These are phyloP conservation scores for Penicillium diatomitis DNA, from an alignment of 495 filamentous ascomycete species.

Conservation along the genomic window DNA sequence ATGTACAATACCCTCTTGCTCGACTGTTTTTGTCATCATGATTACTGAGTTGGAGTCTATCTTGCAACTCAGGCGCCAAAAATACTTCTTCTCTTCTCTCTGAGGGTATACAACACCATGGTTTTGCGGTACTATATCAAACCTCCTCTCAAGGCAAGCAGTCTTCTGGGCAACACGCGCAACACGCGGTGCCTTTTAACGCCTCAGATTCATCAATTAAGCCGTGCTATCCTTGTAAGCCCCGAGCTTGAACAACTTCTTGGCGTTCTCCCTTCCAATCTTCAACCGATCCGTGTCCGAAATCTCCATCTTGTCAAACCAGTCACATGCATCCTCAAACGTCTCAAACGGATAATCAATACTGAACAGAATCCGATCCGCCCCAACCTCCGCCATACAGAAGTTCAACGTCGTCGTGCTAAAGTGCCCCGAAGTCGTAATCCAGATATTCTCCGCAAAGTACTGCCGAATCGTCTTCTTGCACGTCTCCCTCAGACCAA, in stretches of 20 bases:
- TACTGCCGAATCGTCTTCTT: constrained; percentile 47
- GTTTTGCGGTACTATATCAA: background rate
- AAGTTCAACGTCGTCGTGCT: constrained; percentile 45
- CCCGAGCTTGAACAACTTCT: constrained; percentile 42
- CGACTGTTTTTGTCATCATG: too few species aligned
- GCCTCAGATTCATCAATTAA: constrained; percentile 1
- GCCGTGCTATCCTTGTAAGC: constrained; percentile 32
- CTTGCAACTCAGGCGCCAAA: too few species aligned
- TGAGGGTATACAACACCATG: background rate
- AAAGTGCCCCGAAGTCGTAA: constrained; percentile 56
- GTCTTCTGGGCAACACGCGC: too few species aligned
- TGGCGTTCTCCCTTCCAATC: constrained; percentile 46
- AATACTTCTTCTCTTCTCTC: background rate
- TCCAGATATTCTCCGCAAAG: constrained; percentile 53
- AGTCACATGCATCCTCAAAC: constrained; percentile 43
- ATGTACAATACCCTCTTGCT: too few species aligned
- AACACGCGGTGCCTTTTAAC: too few species aligned
- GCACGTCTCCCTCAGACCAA: constrained; percentile 36
- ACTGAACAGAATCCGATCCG: constrained; percentile 38
- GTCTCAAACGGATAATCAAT: constrained; percentile 47
- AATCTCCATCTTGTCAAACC: constrained; percentile 45
- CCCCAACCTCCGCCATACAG: constrained; percentile 35
- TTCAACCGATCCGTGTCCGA: constrained; percentile 34
- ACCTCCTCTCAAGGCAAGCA: too few species aligned
- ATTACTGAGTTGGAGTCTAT: too few species aligned